Evolutionary conservation across 768 basidiomycete genomes (phyloP).

Genomic region (Lentinula sp.): DNA sequence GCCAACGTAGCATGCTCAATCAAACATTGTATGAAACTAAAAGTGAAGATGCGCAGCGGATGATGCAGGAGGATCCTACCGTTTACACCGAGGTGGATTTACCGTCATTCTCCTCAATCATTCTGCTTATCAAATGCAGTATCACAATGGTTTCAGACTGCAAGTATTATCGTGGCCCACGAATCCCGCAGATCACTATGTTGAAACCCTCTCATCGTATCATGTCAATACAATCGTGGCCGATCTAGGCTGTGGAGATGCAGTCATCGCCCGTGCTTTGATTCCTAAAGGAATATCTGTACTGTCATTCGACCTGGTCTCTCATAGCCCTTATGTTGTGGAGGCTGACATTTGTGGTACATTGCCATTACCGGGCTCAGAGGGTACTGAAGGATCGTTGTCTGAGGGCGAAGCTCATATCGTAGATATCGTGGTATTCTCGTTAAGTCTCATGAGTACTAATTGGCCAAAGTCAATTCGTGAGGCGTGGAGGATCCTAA

Average conservation of each 20-base stretch:
- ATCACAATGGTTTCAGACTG: constrained; percentile 86
- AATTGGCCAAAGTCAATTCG: constrained; percentile 92
- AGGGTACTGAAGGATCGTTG: constrained; percentile 31
- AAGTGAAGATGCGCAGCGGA: constrained; percentile 62
- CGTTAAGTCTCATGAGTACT: constrained; percentile 92
- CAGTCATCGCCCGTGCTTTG: constrained; percentile 73
- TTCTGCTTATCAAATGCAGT: constrained; percentile 40
- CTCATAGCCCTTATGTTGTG: constrained; percentile 68
- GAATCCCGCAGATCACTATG: constrained; percentile 86
- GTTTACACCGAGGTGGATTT: constrained; percentile 73
- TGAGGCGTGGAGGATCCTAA: constrained; percentile 86
- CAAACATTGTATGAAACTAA: constrained; percentile 87
- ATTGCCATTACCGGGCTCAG: constrained; percentile 83
- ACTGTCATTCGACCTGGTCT: constrained; percentile 76
- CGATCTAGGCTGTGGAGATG: constrained; percentile 96
- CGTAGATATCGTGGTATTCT: constrained; percentile 89
- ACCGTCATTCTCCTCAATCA: constrained; percentile 3
- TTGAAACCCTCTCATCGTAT: constrained; percentile 56
- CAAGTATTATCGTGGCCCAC: constrained; percentile 93
- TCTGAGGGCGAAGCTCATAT: constrained; percentile 61
- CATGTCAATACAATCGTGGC: constrained; percentile 70
- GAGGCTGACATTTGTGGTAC: constrained; percentile 84
- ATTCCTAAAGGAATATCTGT: constrained; percentile 63
- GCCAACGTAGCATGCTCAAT: constrained; percentile 69
- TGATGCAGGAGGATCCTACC: constrained; percentile 81